These are phyloP conservation scores for Aegilops umbellulata DNA, from an alignment of 176 grass and related monocot species.

Conservation along the genomic window DNA sequence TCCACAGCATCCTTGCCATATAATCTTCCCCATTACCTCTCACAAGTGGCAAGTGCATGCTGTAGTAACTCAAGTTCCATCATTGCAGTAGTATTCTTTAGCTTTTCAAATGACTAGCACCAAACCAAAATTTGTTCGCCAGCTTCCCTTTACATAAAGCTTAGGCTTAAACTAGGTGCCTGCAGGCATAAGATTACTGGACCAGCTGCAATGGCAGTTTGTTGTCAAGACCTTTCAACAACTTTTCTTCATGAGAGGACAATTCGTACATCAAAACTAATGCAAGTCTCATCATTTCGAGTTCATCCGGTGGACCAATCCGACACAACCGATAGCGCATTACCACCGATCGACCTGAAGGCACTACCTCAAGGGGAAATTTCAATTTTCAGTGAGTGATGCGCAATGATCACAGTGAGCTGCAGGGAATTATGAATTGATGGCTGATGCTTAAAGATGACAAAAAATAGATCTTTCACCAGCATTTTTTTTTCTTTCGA, in stretches of 20 bases:
- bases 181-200: slow-evolving; percentile 31
- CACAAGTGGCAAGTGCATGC: background rate
- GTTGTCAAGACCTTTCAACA: slow-evolving; percentile 28
- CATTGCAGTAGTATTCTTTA: background rate
- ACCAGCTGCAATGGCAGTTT: slow-evolving; percentile 19
- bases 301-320: slow-evolving; percentile 23
- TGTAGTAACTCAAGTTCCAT: background rate
- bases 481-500: background rate
- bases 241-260: slow-evolving; percentile 22
- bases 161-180: slow-evolving; percentile 22
- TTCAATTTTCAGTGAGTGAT: slow-evolving; percentile 17
- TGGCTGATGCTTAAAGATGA: slow-evolving; percentile 48
- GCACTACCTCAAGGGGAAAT: slow-evolving; percentile 10
- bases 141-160: slow-evolving; percentile 38
- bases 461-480: slow-evolving; percentile 27
- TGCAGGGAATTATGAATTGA: slow-evolving; percentile 22
- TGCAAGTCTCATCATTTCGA: slow-evolving; percentile 22
- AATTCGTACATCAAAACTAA: slow-evolving; percentile 40
- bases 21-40: slow-evolving; percentile 9
- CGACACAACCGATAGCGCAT: slow-evolving; percentile 13
- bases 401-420: slow-evolving; percentile 42
- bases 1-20: background rate
- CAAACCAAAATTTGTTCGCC: slow-evolving; percentile 35
- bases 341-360: background rate
- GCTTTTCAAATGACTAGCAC: slow-evolving; percentile 20